Percentiles rank a stretch among this genome's conserved stretches.
Evolutionary conservation across 768 basidiomycete genomes (phyloP).

Genomic region (Hygrophorus pudorinus): DNA sequence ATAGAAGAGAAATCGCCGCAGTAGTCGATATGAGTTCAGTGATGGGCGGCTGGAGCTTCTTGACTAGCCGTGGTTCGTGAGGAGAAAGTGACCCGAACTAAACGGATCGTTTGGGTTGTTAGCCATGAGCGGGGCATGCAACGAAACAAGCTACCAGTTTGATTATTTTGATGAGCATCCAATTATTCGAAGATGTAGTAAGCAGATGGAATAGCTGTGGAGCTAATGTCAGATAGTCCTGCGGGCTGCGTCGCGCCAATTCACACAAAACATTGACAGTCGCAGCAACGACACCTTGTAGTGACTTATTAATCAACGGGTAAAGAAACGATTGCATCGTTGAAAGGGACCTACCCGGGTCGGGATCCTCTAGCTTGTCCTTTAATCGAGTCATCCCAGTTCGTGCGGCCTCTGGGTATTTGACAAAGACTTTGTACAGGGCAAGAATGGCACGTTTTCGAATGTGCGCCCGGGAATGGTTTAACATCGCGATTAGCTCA

Average conservation of each 20-base stretch:
- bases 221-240: slow-evolving; percentile 76
- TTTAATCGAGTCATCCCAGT: slow-evolving; percentile 60
- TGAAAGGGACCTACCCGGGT: slow-evolving; percentile 39
- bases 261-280: slow-evolving; percentile 94
- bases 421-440: slow-evolving; percentile 68
- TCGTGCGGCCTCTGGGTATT: slow-evolving; percentile 71
- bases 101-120: slow-evolving; percentile 3
- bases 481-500: slow-evolving; percentile 79
- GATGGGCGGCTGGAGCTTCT: slow-evolving; percentile 89
- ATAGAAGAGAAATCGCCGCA: slow-evolving; percentile 88
- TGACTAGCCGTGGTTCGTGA: slow-evolving; percentile 85
- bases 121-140: background rate
- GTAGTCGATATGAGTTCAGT: slow-evolving; percentile 95
- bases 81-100: slow-evolving; percentile 93
- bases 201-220: slow-evolving; percentile 90
- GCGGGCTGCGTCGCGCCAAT: slow-evolving; percentile 69
- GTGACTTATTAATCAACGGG: background rate
- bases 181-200: slow-evolving; percentile 93
- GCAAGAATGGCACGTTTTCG: slow-evolving; percentile 86
- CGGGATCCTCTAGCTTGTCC: slow-evolving; percentile 74
- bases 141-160: slow-evolving; percentile 55
- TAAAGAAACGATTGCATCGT: background rate
- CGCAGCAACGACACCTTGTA: slow-evolving; percentile 80
- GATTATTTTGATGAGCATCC: slow-evolving; percentile 99
- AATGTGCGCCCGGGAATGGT: slow-evolving; percentile 80